Base-by-base conservation (phyloP, 2,329 filamentous ascomycete species). In the Waltergamsia citrina region DNA sequence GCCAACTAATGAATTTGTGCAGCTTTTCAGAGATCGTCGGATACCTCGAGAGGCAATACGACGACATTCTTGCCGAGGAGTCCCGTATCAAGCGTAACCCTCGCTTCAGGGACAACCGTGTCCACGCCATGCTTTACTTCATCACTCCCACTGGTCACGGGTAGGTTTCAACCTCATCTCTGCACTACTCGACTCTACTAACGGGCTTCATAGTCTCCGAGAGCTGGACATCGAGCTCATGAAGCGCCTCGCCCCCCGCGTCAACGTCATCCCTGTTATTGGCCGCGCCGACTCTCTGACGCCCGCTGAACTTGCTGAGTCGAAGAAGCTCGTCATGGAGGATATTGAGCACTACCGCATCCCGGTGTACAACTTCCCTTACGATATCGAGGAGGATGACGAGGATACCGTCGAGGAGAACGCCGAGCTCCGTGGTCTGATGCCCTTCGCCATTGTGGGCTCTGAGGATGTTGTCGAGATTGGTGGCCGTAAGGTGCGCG, bases 21-120 rank as follows among this genome's bases (percentile, higher is more conserved):
- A 94, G 87, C 69, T 98, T 98, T 62, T 82, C 83, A 51, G 92
- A 96, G 65, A 98, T 98, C 53, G 88, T 94, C 49, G 90, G 88
- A 49, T 95, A 94, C 67, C 85, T 98, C 53, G 92, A 98, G 74
- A 80, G 90, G 68, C 90, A 98, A 78, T 96, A 96, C 65, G 92
- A 98, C 65, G 88, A 96, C 60, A 96, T 98, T 72, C 77, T 98
- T 51, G 90, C 92, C 42, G 90, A 96, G 69, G 92, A 98, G 71
- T 96, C 92, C 53, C 86, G 92, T 71, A 98, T 98, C 74, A 98
- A 98, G 85, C 92, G 92, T 87, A 98, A 98, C 71, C 92, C 92
- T 50, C 81, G 92, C 55, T 98, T 98, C 82, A 82, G 92, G 57
- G 92, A 98, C 69, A 96, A 98, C 70, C 85, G 92, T 69, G 86